These are phyloP conservation scores for Neonectria coccinea DNA, from an alignment of 2,329 filamentous ascomycete species.

Conservation along the genomic window DNA sequence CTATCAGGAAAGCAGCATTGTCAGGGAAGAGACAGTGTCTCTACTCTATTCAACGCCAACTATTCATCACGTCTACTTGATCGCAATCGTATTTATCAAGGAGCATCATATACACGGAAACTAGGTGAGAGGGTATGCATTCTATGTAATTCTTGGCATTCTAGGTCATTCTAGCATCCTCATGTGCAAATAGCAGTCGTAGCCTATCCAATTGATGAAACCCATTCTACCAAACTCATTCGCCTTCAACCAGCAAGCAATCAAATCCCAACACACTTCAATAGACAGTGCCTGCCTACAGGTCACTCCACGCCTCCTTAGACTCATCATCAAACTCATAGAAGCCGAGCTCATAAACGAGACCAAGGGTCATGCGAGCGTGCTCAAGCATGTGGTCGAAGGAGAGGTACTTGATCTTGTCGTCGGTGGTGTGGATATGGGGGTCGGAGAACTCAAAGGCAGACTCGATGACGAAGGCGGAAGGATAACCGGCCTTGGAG, in stretches of 20 bases:
- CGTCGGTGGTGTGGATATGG: conserved; percentile 77
- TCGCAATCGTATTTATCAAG: neutral
- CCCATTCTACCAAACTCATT: conserved; percentile 15
- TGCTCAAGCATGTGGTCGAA: conserved; percentile 96
- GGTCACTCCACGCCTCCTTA: conserved; percentile 49
- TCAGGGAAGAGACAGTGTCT: neutral
- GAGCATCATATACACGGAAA: neutral
- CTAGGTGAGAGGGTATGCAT: neutral
- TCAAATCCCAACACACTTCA: conserved; percentile 1
- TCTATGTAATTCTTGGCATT: conserved; percentile 6
- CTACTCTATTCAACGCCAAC: neutral
- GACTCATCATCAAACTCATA: conserved; percentile 69
- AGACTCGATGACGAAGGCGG: conserved; percentile 81
- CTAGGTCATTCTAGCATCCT: neutral
- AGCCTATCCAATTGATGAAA: conserved; percentile 1
- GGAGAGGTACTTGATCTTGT: conserved; percentile 77
- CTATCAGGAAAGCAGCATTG: neutral
- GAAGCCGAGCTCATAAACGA: conserved; percentile 87
- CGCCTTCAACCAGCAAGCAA: conserved; percentile 5
- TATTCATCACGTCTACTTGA: neutral
- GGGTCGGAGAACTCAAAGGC: conserved; percentile 74
- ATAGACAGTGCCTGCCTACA: conserved; percentile 44
- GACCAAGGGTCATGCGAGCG: conserved; percentile 82
- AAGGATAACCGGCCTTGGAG: conserved; percentile 79
- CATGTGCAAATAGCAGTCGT: neutral